Evolutionary conservation across 139 green algal genomes (phyloP), one percentile per base, ranked within the genome.

Genomic region (Coelastrella sp.): DNA sequence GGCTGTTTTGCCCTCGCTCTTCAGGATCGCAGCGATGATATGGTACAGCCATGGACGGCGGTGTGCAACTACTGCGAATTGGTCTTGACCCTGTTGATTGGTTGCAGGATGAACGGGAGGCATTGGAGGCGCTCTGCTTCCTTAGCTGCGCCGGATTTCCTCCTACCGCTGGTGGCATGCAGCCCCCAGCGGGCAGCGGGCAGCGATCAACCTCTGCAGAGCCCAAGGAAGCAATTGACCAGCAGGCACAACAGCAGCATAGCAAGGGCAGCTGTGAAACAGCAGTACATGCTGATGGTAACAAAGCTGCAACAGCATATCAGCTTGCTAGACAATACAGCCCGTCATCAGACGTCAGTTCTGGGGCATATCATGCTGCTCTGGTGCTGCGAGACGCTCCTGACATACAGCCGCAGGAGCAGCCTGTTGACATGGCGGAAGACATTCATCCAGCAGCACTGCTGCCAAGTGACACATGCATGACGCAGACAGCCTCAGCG

Each of bases 51-150:
- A 49, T 49, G 35, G 35, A 49, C 35, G 35, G 35, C 35, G 3
- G 35, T 49, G 35, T 49, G 35, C 35, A 49, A 49, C 3, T 49
- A 49, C 35, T 49, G 35, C 35, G 35, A 49, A 49, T 49, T 3
- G 35, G 35, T 49, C 35, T 49, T 49, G 35, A 49, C 35, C 35
- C 81, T 75, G 22, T 8, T 86, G 59, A 65, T 59, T 56, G 56
- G 14, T 22, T 81, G 25, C 84, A 88, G 84, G 84, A 88, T 70
- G 84, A 88, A 49, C 84, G 66, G 10, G 84, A 88, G 49, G 84
- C 84, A 7, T n/a, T 88, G 49, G 84, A 88, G 84, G 84, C 84
- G 7, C 84, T 88, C 7, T 88, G 66, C 61, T 88, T 80, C 22
- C 84, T 88, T 19, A 88, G 84, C 27, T 27, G 65, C 7, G 25